phyloP scores from a whole-genome alignment of 2,329 filamentous ascomycete genomes.

The Exutisphaerella laricina region DNA sequence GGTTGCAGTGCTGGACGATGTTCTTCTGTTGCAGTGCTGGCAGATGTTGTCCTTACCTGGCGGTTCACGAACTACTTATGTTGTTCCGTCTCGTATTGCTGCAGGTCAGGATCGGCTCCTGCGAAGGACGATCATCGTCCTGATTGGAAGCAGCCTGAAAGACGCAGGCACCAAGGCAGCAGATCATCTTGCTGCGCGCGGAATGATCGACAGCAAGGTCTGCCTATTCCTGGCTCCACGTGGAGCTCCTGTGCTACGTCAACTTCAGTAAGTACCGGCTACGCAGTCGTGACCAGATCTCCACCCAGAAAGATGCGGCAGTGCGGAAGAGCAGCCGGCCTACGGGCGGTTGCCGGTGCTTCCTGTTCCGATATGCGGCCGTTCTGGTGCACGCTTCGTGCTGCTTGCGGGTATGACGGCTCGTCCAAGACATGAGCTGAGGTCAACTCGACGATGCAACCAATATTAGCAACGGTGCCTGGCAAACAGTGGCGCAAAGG shows the following conservation, averaged over 20 bases:
- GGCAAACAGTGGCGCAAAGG: slow-evolving; percentile 1
- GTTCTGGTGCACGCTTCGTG: not conserved
- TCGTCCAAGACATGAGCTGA: not conserved
- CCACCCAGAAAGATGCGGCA: not conserved
- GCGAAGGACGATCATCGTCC: not conserved
- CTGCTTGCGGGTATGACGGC: not conserved
- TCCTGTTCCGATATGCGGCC: too few species aligned
- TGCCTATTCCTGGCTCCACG: slow-evolving; percentile 9
- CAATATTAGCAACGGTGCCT: not conserved
- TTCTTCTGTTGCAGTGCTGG: not conserved
- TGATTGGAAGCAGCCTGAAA: slow-evolving; percentile 16
- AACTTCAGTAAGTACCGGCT: too few species aligned
- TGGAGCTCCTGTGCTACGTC: not conserved
- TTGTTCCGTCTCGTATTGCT: too few species aligned
- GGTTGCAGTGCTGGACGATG: not conserved
- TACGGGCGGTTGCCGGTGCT: too few species aligned
- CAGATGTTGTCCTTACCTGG: not conserved
- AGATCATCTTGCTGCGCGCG: slow-evolving; percentile 4
- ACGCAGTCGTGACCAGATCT: too few species aligned
- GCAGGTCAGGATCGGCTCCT: too few species aligned
- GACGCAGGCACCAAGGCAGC: slow-evolving; percentile 5
- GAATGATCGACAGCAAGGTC: slow-evolving; percentile 16
- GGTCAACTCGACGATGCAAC: not conserved
- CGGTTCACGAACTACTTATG: too few species aligned
- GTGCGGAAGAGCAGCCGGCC: too few species aligned